Evolutionary conservation across 2,329 filamentous ascomycete species (phyloP).

Genomic region (Fulvia fulva): DNA sequence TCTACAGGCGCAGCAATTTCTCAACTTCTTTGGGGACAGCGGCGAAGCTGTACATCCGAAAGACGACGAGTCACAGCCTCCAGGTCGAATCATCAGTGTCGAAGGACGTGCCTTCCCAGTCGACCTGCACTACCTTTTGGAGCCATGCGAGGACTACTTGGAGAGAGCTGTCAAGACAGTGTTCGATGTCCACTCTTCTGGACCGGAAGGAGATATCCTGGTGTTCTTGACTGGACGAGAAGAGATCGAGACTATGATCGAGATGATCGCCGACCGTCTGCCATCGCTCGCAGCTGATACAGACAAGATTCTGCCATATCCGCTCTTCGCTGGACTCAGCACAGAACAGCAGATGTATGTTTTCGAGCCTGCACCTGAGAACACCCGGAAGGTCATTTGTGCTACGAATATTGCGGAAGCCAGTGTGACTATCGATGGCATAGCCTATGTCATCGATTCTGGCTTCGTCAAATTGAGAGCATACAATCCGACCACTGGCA

Average conservation of each 20-base stretch:
- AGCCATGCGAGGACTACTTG: conserved; percentile 79
- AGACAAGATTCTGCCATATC: conserved; percentile 64
- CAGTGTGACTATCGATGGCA: conserved; percentile 88
- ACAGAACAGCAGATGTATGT: conserved; percentile 94
- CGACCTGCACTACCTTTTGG: conserved; percentile 75
- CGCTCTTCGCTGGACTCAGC: conserved; percentile 82
- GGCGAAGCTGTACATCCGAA: conserved; percentile 30
- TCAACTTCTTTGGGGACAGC: conserved; percentile 66
- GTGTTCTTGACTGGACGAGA: conserved; percentile 90
- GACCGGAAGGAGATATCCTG: conserved; percentile 79
- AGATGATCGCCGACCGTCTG: conserved; percentile 70
- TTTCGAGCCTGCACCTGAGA: conserved; percentile 76
- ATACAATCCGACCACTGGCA: conserved; percentile 78
- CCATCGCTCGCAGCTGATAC: conserved; percentile 58
- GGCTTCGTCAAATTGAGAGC: conserved; percentile 88
- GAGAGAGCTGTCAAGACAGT: conserved; percentile 78
- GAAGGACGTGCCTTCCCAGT: conserved; percentile 88
- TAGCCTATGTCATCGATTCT: conserved; percentile 84
- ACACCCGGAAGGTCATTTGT: conserved; percentile 85
- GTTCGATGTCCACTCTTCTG: conserved; percentile 79
- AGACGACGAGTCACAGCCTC: conserved; percentile 42
- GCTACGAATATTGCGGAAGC: conserved; percentile 96
- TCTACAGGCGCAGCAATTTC: conserved; percentile 80
- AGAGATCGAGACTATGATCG: conserved; percentile 81
- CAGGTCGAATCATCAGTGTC: conserved; percentile 65